Conservation (phyloP, 2,329 filamentous ascomycete species). For the Colletotrichum noveboracense region DNA sequence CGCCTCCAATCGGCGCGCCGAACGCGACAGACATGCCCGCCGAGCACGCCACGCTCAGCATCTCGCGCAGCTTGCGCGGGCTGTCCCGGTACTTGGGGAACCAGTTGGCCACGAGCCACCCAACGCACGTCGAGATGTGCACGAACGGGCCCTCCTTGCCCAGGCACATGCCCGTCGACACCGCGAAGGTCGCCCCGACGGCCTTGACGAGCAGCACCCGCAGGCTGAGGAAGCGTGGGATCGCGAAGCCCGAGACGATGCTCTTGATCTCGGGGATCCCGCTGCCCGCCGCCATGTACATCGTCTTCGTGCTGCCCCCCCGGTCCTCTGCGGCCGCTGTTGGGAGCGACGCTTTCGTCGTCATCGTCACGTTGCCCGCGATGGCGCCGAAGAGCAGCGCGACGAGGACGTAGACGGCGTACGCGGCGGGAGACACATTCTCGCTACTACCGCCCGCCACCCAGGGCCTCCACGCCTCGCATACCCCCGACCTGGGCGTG, state of each 20-base stretch:
- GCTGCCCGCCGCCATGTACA: conserved; percentile 64
- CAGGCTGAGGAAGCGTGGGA: conserved; percentile 60
- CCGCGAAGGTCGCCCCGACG: conserved; percentile 62
- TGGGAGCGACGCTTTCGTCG: conserved; percentile 51
- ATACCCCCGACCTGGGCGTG: conserved; percentile 23
- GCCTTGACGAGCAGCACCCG: conserved; percentile 62
- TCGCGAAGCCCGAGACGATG: conserved; percentile 64
- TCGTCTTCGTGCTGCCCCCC: conserved; percentile 44
- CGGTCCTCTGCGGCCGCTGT: conserved; percentile 6
- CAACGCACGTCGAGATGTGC: conserved; percentile 64
- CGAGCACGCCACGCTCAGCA: conserved; percentile 62
- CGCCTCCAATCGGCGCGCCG: conserved; percentile 66
- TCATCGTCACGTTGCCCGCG: conserved; percentile 29
- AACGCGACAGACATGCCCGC: conserved; percentile 65
- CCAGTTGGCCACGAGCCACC: conserved; percentile 54
- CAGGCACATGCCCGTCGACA: conserved; percentile 63
- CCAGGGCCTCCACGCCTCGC: conserved; percentile 49
- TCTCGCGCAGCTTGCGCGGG: conserved; percentile 61
- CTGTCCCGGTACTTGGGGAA: conserved; percentile 64
- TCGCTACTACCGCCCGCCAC: conserved; percentile 14
- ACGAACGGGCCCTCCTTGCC: conserved; percentile 69
- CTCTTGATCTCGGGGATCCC: conserved; percentile 69
- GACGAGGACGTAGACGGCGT: conserved; percentile 29
- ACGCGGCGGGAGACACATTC: conserved; percentile 21
- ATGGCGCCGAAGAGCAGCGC: conserved; percentile 30